These are phyloP conservation scores for Tuber aestivum DNA, from an alignment of 495 filamentous ascomycete genomes.

Conservation along the genomic window DNA sequence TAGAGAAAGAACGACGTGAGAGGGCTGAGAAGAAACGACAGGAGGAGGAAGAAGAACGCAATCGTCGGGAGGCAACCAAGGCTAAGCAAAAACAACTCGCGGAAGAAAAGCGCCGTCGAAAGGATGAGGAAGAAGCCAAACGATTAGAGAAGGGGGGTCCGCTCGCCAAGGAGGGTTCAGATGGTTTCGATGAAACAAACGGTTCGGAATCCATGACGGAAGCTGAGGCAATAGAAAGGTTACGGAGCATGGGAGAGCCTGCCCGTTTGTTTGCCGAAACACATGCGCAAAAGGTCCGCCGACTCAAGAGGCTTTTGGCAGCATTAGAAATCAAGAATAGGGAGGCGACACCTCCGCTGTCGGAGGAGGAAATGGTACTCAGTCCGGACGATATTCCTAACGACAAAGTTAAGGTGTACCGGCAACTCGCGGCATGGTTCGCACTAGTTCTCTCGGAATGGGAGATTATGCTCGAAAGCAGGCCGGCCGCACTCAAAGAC, in stretches of 20 bases:
- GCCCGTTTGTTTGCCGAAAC: slow-evolving; percentile 74
- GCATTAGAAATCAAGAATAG: slow-evolving; percentile 47
- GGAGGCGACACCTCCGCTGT: slow-evolving; percentile 57
- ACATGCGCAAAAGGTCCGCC: slow-evolving; percentile 59
- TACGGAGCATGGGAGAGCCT: slow-evolving; percentile 69
- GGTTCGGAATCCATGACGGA: slow-evolving; percentile 64
- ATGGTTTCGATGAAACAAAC: slow-evolving; percentile 46
- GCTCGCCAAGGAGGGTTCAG: slow-evolving; percentile 20
- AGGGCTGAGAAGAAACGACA: slow-evolving; percentile 71
- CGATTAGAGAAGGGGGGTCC: slow-evolving; percentile 40
- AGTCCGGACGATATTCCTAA: slow-evolving; percentile 52
- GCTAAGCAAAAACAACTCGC: slow-evolving; percentile 74
- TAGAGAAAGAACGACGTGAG: slow-evolving; percentile 62
- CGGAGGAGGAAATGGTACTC: slow-evolving; percentile 83
- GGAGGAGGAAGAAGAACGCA: slow-evolving; percentile 77
- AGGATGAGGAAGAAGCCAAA: slow-evolving; percentile 53
- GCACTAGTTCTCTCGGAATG: slow-evolving; percentile 86
- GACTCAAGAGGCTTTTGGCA: slow-evolving; percentile 59
- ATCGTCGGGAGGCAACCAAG: slow-evolving; percentile 60
- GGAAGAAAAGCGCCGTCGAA: slow-evolving; percentile 64
- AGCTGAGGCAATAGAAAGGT: slow-evolving; percentile 58
- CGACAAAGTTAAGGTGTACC: slow-evolving; percentile 59
- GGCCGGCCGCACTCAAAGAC: slow-evolving; percentile 57
- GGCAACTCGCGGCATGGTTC: slow-evolving; percentile 89
- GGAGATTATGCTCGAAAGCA: slow-evolving; percentile 67